Evolutionary conservation across 169 alveolate genomes (phyloP).

Genomic region (Perkinsus olseni): DNA sequence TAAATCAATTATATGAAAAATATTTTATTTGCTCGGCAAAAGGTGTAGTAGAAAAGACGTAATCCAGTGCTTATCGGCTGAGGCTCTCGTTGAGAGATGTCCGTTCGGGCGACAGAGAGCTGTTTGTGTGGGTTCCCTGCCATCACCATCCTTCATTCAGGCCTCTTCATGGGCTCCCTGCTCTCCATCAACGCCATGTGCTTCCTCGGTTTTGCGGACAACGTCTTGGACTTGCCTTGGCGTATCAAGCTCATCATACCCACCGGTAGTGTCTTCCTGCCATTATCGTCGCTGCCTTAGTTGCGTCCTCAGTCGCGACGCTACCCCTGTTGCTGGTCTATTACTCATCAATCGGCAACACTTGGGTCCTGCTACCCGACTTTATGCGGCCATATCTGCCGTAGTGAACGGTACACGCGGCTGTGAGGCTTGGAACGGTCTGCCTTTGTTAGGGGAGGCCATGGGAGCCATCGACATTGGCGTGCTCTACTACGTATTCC

Average conservation of each 20-base stretch:
- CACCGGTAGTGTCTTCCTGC: slow-evolving; percentile 64
- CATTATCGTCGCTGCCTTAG: slow-evolving; percentile 54
- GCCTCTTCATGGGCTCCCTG: slow-evolving; percentile 14
- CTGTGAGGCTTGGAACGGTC: slow-evolving; percentile 55
- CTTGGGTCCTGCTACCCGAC: neutral
- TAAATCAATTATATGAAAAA: too few relatives aligned
- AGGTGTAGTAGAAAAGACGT: too few relatives aligned
- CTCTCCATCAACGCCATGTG: slow-evolving; percentile 64
- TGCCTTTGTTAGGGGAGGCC: neutral
- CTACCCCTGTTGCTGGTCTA: neutral
- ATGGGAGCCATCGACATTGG: slow-evolving; percentile 53
- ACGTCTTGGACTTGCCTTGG: slow-evolving; percentile 74
- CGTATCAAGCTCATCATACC: slow-evolving; percentile 75
- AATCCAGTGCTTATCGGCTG: too few relatives aligned
- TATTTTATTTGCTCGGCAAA: too few relatives aligned
- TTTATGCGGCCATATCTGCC: neutral
- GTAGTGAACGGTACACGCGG: slow-evolving; percentile 41
- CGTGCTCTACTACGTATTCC: slow-evolving; percentile 62
- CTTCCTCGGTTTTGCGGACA: slow-evolving; percentile 78
- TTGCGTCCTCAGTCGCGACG: neutral
- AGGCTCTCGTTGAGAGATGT: too few relatives aligned
- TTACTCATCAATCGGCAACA: neutral
- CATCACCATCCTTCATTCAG: too few relatives aligned
- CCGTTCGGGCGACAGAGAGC: too few relatives aligned
- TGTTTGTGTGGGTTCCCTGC: too few relatives aligned